Evolutionary conservation across 495 filamentous ascomycete genomes (phyloP).

Genomic region (Penicillium verhagenii): DNA sequence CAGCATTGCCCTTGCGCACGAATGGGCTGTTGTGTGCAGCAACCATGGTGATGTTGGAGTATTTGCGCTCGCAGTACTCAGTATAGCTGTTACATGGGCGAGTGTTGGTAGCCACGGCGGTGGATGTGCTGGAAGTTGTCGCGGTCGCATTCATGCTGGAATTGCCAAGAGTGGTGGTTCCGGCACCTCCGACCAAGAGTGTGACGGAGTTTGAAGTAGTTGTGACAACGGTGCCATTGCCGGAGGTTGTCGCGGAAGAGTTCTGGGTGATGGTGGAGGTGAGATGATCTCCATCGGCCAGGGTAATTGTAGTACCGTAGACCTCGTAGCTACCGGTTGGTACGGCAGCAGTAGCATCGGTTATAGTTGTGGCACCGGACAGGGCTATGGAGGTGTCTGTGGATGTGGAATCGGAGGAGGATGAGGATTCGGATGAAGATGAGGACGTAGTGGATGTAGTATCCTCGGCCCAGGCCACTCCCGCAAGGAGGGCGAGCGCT

Average conservation of each 20-base stretch:
- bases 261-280: conserved; percentile 19
- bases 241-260: conserved; percentile 19
- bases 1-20: conserved; percentile 61
- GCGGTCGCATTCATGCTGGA: conserved; percentile 43
- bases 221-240: conserved; percentile 34
- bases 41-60: conserved; percentile 87
- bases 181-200: conserved; percentile 36
- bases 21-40: conserved; percentile 90
- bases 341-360: conserved; percentile 9
- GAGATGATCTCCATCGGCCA: conserved; percentile 23
- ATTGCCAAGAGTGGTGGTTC: conserved; percentile 40
- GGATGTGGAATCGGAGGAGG: conserved; percentile 13
- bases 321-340: conserved; percentile 41
- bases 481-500: conserved; percentile 17
- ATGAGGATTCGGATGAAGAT: conserved; percentile 13
- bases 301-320: conserved; percentile 39
- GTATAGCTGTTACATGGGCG: conserved; percentile 82
- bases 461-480: conserved; percentile 18
- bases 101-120: conserved; percentile 60
- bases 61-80: conserved; percentile 79
- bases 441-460: conserved; percentile 10
- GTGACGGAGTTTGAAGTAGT: conserved; percentile 38
- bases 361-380: conserved; percentile 16
- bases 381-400: conserved; percentile 14
- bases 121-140: conserved; percentile 34